phyloP scores from a whole-genome alignment of 805 yeast genomes.

The Candida manassasensis region DNA sequence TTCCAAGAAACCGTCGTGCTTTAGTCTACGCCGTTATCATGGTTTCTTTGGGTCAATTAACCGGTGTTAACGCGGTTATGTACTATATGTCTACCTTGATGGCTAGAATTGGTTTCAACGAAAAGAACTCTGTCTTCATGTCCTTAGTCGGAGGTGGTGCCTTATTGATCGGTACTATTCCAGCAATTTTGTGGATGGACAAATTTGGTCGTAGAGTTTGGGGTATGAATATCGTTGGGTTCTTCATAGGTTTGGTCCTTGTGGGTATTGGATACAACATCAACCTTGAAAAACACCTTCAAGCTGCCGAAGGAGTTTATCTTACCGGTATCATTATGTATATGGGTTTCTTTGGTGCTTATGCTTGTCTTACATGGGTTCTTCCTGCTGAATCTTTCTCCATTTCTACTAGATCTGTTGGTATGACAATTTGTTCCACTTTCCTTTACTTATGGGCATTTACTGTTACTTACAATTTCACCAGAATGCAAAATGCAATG shows the following conservation, averaged over 20 bases:
- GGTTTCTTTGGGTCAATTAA: conserved; percentile 59
- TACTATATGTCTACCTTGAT: conserved; percentile 60
- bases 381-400: conserved; percentile 63
- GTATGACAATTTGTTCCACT: conserved; percentile 59
- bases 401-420: conserved; percentile 54
- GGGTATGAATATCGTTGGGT: conserved; percentile 55
- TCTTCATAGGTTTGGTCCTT: conserved; percentile 54
- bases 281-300: conserved; percentile 29
- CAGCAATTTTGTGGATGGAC: conserved; percentile 58
- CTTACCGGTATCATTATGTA: conserved; percentile 59
- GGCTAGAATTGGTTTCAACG: conserved; percentile 49
- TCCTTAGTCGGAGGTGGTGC: conserved; percentile 68
- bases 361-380: conserved; percentile 66
- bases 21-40: conserved; percentile 52
- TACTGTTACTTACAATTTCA: conserved; percentile 61
- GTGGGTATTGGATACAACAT: conserved; percentile 56
- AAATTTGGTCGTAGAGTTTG: conserved; percentile 54
- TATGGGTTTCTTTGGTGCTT: conserved; percentile 63
- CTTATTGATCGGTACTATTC: conserved; percentile 57
- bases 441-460: conserved; percentile 58
- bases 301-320: conserved; percentile 56
- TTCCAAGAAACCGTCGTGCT: conserved; percentile 60
- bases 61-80: conserved; percentile 65
- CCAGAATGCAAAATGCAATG: conserved; percentile 50
- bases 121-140: conserved; percentile 55